These are phyloP conservation scores for Jasminum sambac DNA, from an alignment of 257 asterid genomes.

Conservation along the genomic window DNA sequence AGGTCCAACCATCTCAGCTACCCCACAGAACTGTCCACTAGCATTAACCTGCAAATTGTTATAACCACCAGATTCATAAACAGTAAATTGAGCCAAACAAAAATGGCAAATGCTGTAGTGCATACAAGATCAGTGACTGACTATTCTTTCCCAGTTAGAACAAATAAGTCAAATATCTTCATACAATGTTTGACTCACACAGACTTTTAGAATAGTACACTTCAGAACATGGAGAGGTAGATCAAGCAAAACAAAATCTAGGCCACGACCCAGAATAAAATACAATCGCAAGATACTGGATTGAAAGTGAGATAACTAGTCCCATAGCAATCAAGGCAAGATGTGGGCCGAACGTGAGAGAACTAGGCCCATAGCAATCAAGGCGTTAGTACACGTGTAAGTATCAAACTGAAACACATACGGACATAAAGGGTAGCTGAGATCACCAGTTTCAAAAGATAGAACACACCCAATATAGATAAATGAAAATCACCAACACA, in stretches of 20 bases:
- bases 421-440: not conserved
- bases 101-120: conserved; percentile 14
- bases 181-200: not conserved
- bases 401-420: too few species aligned
- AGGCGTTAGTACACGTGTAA: not conserved
- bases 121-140: conserved; percentile 14
- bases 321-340: not conserved
- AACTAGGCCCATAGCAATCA: not conserved
- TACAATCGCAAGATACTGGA: not conserved
- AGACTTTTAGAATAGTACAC: not conserved
- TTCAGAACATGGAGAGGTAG: not conserved
- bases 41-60: conserved; percentile 77
- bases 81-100: conserved; percentile 11
- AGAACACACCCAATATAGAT: not conserved
- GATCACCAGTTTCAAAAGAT: not conserved
- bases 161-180: not conserved
- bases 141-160: not conserved
- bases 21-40: conserved; percentile 97
- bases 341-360: not conserved
- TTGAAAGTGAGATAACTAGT: not conserved
- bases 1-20: conserved; percentile 96
- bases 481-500: not conserved
- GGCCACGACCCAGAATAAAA: not conserved
- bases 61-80: conserved; percentile 24
- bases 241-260: not conserved